Evolutionary conservation across 2,329 filamentous ascomycete species (phyloP).

Genomic region (Hortaea werneckii): DNA sequence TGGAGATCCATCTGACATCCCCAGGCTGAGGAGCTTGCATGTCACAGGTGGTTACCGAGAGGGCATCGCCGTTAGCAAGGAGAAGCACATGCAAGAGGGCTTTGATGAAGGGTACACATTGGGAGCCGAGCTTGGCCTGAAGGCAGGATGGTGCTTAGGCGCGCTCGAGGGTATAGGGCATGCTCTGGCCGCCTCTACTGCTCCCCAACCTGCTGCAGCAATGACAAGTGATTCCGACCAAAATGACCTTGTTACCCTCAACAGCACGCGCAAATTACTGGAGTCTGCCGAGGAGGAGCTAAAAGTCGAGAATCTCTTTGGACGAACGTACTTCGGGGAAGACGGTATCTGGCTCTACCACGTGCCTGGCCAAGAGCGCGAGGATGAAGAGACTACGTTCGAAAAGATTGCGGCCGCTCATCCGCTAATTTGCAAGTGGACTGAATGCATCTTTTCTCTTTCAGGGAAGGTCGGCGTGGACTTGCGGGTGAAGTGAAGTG

Average conservation of each 20-base stretch:
- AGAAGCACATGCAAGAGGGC: slow-evolving; percentile 65
- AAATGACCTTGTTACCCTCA: slow-evolving; percentile 2
- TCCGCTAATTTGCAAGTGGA: slow-evolving; percentile 58
- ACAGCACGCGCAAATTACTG: slow-evolving; percentile 5
- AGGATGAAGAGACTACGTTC: slow-evolving; percentile 42
- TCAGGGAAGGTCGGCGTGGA: slow-evolving; percentile 6
- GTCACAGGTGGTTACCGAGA: slow-evolving; percentile 84
- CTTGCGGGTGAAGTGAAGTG: not conserved
- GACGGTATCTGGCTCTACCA: slow-evolving; percentile 64
- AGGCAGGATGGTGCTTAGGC: slow-evolving; percentile 65
- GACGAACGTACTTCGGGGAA: slow-evolving; percentile 52
- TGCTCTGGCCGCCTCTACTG: slow-evolving; percentile 1
- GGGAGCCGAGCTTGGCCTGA: slow-evolving; percentile 68
- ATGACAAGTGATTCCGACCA: slow-evolving; percentile 10
- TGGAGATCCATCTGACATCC: slow-evolving; percentile 54
- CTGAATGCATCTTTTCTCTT: slow-evolving; percentile 13
- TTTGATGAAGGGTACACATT: slow-evolving; percentile 87
- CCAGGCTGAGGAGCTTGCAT: slow-evolving; percentile 64
- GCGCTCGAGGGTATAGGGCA: slow-evolving; percentile 58
- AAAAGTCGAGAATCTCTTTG: slow-evolving; percentile 52
- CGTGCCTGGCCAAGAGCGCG: slow-evolving; percentile 28
- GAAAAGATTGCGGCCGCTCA: slow-evolving; percentile 56
- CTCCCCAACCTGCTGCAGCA: slow-evolving; percentile 7
- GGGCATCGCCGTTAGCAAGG: slow-evolving; percentile 68
- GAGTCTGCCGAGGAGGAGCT: slow-evolving; percentile 30